phyloP scores from a whole-genome alignment of 352 stramenopile genomes.

The Aphanomyces stellatus region DNA sequence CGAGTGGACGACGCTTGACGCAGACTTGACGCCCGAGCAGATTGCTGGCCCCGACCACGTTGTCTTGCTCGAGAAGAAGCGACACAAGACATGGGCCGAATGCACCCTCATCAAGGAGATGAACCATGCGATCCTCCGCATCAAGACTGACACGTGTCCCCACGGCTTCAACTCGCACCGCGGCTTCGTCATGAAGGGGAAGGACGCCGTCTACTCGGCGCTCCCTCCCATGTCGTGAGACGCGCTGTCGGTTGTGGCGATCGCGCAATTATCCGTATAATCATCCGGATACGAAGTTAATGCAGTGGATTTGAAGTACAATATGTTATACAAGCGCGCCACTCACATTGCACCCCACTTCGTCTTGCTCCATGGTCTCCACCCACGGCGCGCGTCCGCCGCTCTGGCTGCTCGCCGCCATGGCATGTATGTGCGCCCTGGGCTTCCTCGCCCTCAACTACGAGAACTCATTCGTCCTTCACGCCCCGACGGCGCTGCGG shows the following conservation, averaged over 20 bases:
- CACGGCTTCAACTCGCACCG: constrained; percentile 38
- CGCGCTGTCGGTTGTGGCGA: no score
- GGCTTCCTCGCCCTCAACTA: no score
- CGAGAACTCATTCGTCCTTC: no score
- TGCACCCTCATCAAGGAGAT: constrained; percentile 30
- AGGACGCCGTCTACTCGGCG: not conserved
- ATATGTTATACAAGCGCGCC: not conserved
- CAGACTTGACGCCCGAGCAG: not conserved
- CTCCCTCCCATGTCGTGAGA: not conserved
- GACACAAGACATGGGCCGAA: constrained; percentile 31
- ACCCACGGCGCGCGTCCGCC: no score
- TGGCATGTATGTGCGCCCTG: no score
- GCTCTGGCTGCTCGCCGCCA: no score
- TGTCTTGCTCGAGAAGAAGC: not conserved
- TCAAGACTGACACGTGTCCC: constrained; percentile 37
- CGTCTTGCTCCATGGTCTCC: no score
- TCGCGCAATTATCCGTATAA: no score
- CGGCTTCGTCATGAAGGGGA: not conserved
- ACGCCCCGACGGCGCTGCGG: no score
- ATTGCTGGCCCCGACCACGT: constrained; percentile 9
- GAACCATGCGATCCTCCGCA: constrained; percentile 34
- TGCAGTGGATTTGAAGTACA: not conserved
- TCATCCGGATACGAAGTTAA: no score
- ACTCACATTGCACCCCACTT: no score
- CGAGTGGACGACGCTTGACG: constrained; percentile 24